Percentiles rank a stretch among this genome's conserved stretches.
Evolutionary conservation across 2,329 filamentous ascomycete genomes (phyloP).

Genomic region (Fusarium humuli): DNA sequence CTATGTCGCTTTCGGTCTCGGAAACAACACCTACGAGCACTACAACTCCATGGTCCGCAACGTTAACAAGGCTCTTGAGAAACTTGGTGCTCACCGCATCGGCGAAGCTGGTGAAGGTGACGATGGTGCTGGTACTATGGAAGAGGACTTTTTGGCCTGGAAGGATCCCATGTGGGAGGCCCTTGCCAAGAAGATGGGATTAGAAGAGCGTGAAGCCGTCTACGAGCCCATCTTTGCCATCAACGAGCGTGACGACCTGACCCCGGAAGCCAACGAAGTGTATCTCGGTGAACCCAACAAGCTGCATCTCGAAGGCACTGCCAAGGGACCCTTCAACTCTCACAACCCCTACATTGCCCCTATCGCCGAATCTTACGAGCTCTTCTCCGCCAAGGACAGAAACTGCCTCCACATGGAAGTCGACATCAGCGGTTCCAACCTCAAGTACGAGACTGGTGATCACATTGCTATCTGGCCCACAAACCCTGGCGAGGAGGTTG

Average conservation of each 20-base stretch:
- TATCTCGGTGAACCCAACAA: slow-evolving; percentile 97
- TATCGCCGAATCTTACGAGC: slow-evolving; percentile 87
- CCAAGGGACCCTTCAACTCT: slow-evolving; percentile 92
- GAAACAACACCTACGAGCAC: slow-evolving; percentile 99
- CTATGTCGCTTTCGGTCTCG: slow-evolving; percentile 94
- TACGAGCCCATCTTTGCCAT: slow-evolving; percentile 95
- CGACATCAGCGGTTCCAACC: slow-evolving; percentile 87
- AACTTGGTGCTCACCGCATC: slow-evolving; percentile 85
- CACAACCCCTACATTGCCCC: slow-evolving; percentile 98
- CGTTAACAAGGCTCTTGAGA: slow-evolving; percentile 82
- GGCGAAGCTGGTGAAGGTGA: slow-evolving; percentile 94
- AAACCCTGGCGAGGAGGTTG: slow-evolving; percentile 91
- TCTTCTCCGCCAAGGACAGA: slow-evolving; percentile 89
- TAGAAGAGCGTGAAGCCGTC: slow-evolving; percentile 95
- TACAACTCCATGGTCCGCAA: slow-evolving; percentile 99
- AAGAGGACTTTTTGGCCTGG: slow-evolving; percentile 98
- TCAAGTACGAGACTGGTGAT: slow-evolving; percentile 95
- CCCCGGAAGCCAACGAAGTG: slow-evolving; percentile 80
- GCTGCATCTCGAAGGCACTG: slow-evolving; percentile 86
- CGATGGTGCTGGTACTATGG: slow-evolving; percentile 98
- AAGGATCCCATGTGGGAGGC: slow-evolving; percentile 99
- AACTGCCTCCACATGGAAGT: slow-evolving; percentile 98
- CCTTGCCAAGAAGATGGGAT: slow-evolving; percentile 81
- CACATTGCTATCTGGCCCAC: slow-evolving; percentile 98
- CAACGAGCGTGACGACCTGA: slow-evolving; percentile 78